Evolutionary conservation across 805 yeast species (phyloP).

Genomic region (Cyberlindnera lachancei): DNA sequence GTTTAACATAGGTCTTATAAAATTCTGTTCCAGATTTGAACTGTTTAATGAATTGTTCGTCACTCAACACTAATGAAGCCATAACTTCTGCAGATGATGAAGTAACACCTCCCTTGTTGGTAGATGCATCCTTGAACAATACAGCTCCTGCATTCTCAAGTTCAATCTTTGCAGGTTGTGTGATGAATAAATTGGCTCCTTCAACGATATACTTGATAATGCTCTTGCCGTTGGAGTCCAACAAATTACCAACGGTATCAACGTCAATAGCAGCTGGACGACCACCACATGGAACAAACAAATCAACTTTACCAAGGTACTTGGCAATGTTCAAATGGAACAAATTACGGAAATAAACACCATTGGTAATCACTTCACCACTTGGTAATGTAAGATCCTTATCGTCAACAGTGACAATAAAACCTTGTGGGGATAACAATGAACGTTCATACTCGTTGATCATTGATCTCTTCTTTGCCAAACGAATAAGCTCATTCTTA

Average conservation of each 20-base stretch:
- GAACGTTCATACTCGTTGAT: constrained; percentile 60
- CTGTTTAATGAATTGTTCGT: constrained; percentile 65
- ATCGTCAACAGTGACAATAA: constrained; percentile 79
- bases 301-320: constrained; percentile 56
- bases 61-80: constrained; percentile 89
- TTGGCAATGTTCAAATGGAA: constrained; percentile 75
- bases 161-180: constrained; percentile 85
- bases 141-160: constrained; percentile 83
- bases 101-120: constrained; percentile 98
- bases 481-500: constrained; percentile 65
- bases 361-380: constrained; percentile 70
- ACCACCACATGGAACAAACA: constrained; percentile 98
- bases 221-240: constrained; percentile 68
- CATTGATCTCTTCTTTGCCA: constrained; percentile 74
- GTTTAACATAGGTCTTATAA: constrained; percentile 75
- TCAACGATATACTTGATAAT: constrained; percentile 86
- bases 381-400: constrained; percentile 65
- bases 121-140: constrained; percentile 91
- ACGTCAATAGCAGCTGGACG: constrained; percentile 94
- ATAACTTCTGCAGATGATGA: constrained; percentile 92
- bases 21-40: constrained; percentile 71
- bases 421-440: constrained; percentile 68
- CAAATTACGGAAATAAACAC: constrained; percentile 82
- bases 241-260: constrained; percentile 64
- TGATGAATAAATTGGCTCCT: constrained; percentile 94